A percentile compares a stretch with the other conserved stretches of the same genome.
Conservation (phyloP, 331 rosid species). For the Rosa hybrid region DNA sequence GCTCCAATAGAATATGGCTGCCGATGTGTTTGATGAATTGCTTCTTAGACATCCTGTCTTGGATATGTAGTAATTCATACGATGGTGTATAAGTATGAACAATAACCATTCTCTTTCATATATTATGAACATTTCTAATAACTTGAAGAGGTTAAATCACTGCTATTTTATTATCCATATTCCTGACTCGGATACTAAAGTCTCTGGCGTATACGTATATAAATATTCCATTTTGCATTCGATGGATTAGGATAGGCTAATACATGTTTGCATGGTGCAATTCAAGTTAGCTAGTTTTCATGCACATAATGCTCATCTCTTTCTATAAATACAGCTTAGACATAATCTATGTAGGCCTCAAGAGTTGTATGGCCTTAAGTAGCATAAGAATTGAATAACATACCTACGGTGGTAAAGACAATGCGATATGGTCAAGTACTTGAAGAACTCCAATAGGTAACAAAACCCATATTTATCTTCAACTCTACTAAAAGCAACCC, state of each 20-base stretch:
- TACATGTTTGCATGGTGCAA: conserved; percentile 12
- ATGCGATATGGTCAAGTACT: conserved; percentile 32
- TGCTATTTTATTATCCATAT: neutral
- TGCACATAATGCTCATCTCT: neutral
- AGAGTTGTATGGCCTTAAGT: conserved; percentile 17
- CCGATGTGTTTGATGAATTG: neutral
- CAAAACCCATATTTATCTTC: conserved; percentile 16
- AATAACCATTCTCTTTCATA: neutral
- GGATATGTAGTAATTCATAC: neutral
- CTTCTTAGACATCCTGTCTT: neutral
- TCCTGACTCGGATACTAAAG: neutral
- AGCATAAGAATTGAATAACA: conserved; percentile 28
- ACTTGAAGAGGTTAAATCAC: neutral
- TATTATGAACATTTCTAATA: neutral
- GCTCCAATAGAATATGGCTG: neutral
- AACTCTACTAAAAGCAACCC: conserved; percentile 17
- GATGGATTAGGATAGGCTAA: neutral
- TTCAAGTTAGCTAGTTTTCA: neutral
- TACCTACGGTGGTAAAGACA: conserved; percentile 25
- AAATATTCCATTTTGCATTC: neutral
- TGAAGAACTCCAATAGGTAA: conserved; percentile 25
- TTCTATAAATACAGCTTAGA: conserved; percentile 1
- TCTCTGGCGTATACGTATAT: neutral
- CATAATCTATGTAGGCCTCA: conserved; percentile 13
- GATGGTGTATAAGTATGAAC: neutral